Conservation (phyloP, 441 rosid species). For the Aleurites moluccanus region DNA sequence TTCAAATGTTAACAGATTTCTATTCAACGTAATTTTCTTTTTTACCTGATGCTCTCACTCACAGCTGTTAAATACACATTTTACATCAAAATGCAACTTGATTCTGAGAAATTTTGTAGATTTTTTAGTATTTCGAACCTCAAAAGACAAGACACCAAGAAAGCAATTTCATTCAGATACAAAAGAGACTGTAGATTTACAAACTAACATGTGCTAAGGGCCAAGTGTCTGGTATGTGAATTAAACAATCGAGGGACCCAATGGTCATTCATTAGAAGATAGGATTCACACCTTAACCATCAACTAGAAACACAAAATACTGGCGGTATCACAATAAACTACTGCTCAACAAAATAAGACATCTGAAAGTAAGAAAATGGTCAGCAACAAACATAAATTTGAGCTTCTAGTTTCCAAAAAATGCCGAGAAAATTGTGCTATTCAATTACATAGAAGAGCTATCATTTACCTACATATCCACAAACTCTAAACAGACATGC, state of each 20-base stretch:
- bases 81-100: not conserved
- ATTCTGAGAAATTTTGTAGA: not conserved
- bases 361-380: not conserved
- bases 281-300: not conserved
- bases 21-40: not conserved
- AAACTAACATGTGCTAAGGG: not conserved
- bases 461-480: constrained; percentile 8
- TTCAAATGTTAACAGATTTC: not conserved
- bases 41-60: not conserved
- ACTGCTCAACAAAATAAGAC: not conserved
- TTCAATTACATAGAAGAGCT: too few relatives aligned
- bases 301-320: not conserved
- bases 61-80: not conserved
- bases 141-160: not conserved
- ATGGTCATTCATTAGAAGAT: not conserved
- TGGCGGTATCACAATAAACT: not conserved
- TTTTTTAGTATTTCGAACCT: not conserved
- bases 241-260: not conserved
- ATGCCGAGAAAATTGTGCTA: too few relatives aligned
- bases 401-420: too few relatives aligned
- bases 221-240: not conserved
- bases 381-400: not conserved
- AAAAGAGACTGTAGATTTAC: not conserved
- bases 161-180: not conserved
- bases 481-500: not conserved